Conservation (phyloP, 306 rosid species). For the Mimosa bimucronata region DNA sequence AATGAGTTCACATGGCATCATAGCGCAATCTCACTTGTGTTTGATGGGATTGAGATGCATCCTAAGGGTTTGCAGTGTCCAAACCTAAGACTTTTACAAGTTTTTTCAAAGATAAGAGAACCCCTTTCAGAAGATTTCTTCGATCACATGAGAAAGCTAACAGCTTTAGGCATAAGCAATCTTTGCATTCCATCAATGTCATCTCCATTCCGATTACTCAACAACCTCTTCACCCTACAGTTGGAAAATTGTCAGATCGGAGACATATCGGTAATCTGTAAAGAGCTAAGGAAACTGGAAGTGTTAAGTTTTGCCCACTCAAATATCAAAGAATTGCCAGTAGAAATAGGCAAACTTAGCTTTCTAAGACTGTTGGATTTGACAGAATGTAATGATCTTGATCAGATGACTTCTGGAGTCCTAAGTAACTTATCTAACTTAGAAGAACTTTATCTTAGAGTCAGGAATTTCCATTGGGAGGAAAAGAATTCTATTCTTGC, state of each 20-base stretch:
- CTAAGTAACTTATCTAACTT: slow-evolving; percentile 27
- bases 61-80: neutral
- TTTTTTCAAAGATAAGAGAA: neutral
- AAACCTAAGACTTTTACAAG: slow-evolving; percentile 18
- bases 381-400: slow-evolving; percentile 32
- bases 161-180: slow-evolving; percentile 17
- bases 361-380: slow-evolving; percentile 35
- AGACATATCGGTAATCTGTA: slow-evolving; percentile 35
- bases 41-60: neutral
- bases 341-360: slow-evolving; percentile 33
- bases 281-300: slow-evolving; percentile 25
- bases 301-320: slow-evolving; percentile 41
- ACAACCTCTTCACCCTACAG: slow-evolving; percentile 10
- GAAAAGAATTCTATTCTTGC: neutral
- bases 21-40: slow-evolving; percentile 16
- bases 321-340: slow-evolving; percentile 31
- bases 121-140: slow-evolving; percentile 5
- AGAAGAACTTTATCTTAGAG: slow-evolving; percentile 40
- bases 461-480: slow-evolving; percentile 20
- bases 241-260: slow-evolving; percentile 33
- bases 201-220: neutral
- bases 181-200: neutral
- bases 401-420: slow-evolving; percentile 19
- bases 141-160: slow-evolving; percentile 15
- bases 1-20: neutral